Percentiles rank a stretch among this genome's conserved stretches.
Conservation (phyloP, 495 filamentous ascomycete genomes). For the Hyaloscypha finlandica region DNA sequence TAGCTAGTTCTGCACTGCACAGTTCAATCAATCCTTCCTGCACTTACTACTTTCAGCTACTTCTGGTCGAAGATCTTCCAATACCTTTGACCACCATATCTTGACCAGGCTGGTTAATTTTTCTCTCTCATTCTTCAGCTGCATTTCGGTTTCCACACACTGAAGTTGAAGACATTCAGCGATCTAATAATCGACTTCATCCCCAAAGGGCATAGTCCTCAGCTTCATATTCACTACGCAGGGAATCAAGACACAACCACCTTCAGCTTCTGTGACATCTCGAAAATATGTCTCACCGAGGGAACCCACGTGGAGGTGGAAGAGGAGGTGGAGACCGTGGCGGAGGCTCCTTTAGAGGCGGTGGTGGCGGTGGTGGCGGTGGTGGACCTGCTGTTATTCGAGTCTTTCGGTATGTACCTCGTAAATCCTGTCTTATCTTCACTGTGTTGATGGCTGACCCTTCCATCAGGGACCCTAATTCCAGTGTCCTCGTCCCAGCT, state of each 20-base stretch:
- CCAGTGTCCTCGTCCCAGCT: slow-evolving; percentile 2
- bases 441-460: not conserved
- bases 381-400: slow-evolving; percentile 21
- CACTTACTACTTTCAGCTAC: too few relatives aligned
- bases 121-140: too few relatives aligned
- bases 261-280: not conserved
- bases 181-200: too few relatives aligned
- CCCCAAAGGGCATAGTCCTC: too few relatives aligned
- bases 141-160: too few relatives aligned
- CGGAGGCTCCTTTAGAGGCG: slow-evolving; percentile 27
- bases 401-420: slow-evolving; percentile 26
- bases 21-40: too few relatives aligned
- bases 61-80: too few relatives aligned
- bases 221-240: too few relatives aligned
- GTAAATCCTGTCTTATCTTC: not conserved
- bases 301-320: slow-evolving; percentile 11
- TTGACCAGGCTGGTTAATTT: too few relatives aligned
- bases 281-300: slow-evolving; percentile 7
- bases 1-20: too few relatives aligned
- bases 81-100: too few relatives aligned
- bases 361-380: slow-evolving; percentile 33
- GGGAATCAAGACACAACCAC: not conserved
- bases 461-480: slow-evolving; percentile 5
- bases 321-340: slow-evolving; percentile 29
- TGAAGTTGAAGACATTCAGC: too few relatives aligned